Percentiles rank a stretch among this genome's conserved stretches.
Conservation (phyloP, 2,329 filamentous ascomycete species). For the Fusarium drepaniforme region DNA sequence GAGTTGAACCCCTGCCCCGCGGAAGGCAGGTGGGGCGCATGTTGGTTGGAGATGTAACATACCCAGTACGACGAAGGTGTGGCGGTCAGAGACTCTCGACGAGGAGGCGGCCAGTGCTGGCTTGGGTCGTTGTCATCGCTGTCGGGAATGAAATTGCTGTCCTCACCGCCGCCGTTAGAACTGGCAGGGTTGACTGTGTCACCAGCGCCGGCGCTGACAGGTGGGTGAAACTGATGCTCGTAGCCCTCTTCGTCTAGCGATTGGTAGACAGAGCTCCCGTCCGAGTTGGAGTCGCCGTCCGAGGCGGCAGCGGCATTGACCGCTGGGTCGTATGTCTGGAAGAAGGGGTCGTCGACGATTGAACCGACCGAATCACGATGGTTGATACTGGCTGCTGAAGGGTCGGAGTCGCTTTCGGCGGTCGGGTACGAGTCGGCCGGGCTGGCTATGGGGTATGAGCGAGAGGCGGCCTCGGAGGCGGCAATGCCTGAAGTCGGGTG, state of each 20-base stretch:
- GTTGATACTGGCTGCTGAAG: constrained; percentile 26
- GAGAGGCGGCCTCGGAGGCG: constrained; percentile 21
- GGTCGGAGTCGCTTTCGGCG: constrained; percentile 37
- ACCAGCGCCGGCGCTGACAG: constrained; percentile 10
- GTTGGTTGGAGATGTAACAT: constrained; percentile 47
- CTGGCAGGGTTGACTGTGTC: constrained; percentile 12
- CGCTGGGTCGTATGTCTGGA: constrained; percentile 58
- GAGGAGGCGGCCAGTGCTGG: constrained; percentile 58
- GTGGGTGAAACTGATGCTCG: constrained; percentile 49
- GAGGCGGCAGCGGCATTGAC: constrained; percentile 43
- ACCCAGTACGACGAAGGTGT: constrained; percentile 53
- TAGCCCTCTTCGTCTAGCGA: constrained; percentile 45
- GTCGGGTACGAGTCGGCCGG: constrained; percentile 40
- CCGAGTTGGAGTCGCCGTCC: constrained; percentile 33
- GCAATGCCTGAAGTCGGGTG: constrained; percentile 40
- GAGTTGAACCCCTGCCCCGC: constrained; percentile 38
- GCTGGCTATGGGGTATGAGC: constrained; percentile 25
- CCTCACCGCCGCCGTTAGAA: constrained; percentile 29
- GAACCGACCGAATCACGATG: constrained; percentile 64
- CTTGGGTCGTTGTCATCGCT: constrained; percentile 43
- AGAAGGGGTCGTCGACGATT: constrained; percentile 68
- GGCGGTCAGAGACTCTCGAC: constrained; percentile 62
- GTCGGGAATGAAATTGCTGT: constrained; percentile 33
- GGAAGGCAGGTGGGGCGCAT: constrained; percentile 35
- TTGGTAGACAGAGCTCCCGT: constrained; percentile 43